Evolutionary conservation across 164 flowering plant species (phyloP), one percentile per base, ranked within the genome.

Genomic region (Taxillus chinensis): DNA sequence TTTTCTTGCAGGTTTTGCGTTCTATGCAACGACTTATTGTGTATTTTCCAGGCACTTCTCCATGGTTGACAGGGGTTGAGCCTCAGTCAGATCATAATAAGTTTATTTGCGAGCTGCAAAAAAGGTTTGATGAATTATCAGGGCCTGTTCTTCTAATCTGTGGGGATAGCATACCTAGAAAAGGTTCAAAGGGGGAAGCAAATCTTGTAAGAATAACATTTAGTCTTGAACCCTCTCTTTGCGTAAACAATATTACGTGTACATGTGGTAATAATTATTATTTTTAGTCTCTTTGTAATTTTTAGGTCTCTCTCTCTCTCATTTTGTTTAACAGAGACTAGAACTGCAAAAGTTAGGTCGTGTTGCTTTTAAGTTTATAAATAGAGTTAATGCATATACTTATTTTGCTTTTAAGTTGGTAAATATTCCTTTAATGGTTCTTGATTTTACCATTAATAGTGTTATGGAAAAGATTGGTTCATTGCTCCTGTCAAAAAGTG

Each of bases 81-180:
- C 87, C 96, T 40, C 91, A 87, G 77, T 76, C 96, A 59, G 78
- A 80, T 45, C 84, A 81, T 39, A 80, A 74, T 73, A 89, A 86
- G 37, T 95, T 91, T 83, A 69, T 85, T 39, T 40, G 5, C 27
- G 86, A 80, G 80, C 81, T 89, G 67, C 79, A 83, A 55, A 87
- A 87, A 71, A 86, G 84, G 81, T 84, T 95, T 78, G 83, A 89
- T 66, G 73, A 77, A 64, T 71, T 95, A 61, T 79, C 88, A 11
- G 96, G 96, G 53, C 90, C 97, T 59, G 82, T 86, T 68, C 89
- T 95, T 69, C 71, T 95, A 70, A 91, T 95, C 51, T 95, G 95
- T 79, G 99, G 99, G 56, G 96, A 89, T 73, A 95, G 83, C 73
- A 89, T 82, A 78, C 75, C 73, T 51, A 96, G 87, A 0, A 27